These are phyloP conservation scores for Mycena vulgaris DNA, from an alignment of 768 basidiomycete species.

Conservation along the genomic window DNA sequence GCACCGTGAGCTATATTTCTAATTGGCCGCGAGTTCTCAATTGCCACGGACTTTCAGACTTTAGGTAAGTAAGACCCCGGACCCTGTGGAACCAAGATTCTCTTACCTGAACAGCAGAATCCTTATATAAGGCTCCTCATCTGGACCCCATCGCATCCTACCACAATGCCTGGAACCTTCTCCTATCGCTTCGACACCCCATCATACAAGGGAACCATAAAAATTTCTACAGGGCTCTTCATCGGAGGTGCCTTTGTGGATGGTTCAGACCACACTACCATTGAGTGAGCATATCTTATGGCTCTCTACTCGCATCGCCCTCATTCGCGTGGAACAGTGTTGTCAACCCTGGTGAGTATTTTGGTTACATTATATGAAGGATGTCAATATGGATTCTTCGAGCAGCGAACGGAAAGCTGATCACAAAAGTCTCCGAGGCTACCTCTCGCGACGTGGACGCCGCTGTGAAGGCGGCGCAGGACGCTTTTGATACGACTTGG, in stretches of 20 bases:
- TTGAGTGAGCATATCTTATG: conserved; percentile 69
- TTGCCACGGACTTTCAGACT: no score
- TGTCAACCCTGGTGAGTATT: conserved; percentile 67
- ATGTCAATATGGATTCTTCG: no score
- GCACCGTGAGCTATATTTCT: no score
- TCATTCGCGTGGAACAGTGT: conserved; percentile 55
- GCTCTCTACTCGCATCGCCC: not conserved
- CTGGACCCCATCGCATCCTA: conserved; percentile 17
- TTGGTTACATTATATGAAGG: no score
- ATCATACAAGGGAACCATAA: conserved; percentile 61
- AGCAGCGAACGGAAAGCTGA: conserved; percentile 71
- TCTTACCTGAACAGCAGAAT: no score
- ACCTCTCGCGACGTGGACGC: conserved; percentile 80
- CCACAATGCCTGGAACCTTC: conserved; percentile 59
- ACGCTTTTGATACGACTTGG: conserved; percentile 55
- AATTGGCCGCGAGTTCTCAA: no score
- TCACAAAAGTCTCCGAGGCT: conserved; percentile 72
- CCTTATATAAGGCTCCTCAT: no score
- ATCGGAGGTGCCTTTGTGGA: conserved; percentile 79
- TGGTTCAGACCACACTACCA: conserved; percentile 68
- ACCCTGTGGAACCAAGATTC: no score
- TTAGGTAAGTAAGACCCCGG: no score
- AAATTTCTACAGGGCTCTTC: conserved; percentile 73
- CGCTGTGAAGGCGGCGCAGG: conserved; percentile 78
- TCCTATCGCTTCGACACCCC: conserved; percentile 58